Percentiles rank a stretch among this genome's conserved stretches.
phyloP scores from a whole-genome alignment of 768 basidiomycete species.

The Ramaria sp. region DNA sequence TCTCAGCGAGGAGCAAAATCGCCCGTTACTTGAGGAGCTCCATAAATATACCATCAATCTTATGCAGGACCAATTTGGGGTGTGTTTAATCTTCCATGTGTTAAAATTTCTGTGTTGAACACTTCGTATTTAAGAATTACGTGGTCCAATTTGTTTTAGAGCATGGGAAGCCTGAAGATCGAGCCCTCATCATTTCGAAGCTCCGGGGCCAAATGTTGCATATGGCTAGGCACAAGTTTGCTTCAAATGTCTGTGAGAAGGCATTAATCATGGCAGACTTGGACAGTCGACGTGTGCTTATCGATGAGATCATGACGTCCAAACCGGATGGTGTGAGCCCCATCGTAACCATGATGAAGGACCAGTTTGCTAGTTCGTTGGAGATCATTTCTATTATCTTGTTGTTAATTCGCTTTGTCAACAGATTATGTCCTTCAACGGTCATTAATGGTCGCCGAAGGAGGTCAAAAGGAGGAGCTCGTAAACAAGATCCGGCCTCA shows the following conservation, averaged over 20 bases:
- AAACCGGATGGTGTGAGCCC: slow-evolving; percentile 55
- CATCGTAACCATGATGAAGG: slow-evolving; percentile 69
- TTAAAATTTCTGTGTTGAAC: slow-evolving; percentile 12
- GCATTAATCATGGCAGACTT: slow-evolving; percentile 58
- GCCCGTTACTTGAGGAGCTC: slow-evolving; percentile 73
- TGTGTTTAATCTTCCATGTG: slow-evolving; percentile 24
- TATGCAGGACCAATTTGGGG: slow-evolving; percentile 89
- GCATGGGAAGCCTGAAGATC: slow-evolving; percentile 63
- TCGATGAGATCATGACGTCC: slow-evolving; percentile 71
- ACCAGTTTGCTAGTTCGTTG: slow-evolving; percentile 76
- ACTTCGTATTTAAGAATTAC: slow-evolving; percentile 55
- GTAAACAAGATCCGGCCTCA: slow-evolving; percentile 55
- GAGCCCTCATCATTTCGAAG: slow-evolving; percentile 48
- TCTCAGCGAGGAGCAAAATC: slow-evolving; percentile 54
- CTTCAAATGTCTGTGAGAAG: slow-evolving; percentile 94
- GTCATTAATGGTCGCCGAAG: slow-evolving; percentile 56
- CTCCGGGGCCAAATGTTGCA: slow-evolving; percentile 69
- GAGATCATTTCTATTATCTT: slow-evolving; percentile 10
- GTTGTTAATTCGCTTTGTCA: slow-evolving; percentile 1
- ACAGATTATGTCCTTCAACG: slow-evolving; percentile 82
- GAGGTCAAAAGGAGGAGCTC: slow-evolving; percentile 58
- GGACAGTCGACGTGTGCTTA: slow-evolving; percentile 54
- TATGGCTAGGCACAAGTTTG: slow-evolving; percentile 84
- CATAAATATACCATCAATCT: slow-evolving; percentile 57
- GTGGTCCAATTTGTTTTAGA: slow-evolving; percentile 92